These are phyloP conservation scores for Alternaria consortialis DNA, from an alignment of 2,329 filamentous ascomycete species.

Conservation along the genomic window DNA sequence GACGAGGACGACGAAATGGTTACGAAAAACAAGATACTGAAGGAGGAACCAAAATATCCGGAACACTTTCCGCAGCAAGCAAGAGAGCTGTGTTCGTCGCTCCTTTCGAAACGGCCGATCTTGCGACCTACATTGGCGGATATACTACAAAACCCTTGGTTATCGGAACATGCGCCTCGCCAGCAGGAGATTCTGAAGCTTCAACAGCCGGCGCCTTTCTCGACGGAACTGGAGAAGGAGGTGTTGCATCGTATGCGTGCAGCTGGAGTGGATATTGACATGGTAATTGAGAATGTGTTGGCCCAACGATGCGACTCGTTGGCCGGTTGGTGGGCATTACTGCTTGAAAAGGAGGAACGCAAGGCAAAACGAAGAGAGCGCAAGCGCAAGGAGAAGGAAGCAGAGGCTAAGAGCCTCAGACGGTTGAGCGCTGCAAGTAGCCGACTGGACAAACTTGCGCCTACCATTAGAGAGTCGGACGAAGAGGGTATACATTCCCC, in stretches of 20 bases:
- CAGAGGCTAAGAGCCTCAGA: constrained; percentile 79
- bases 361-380: constrained; percentile 82
- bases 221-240: constrained; percentile 86
- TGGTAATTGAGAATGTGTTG: constrained; percentile 92
- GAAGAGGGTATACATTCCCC: constrained; percentile 70
- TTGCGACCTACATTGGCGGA: constrained; percentile 83
- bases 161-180: constrained; percentile 83
- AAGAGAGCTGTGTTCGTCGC: constrained; percentile 74
- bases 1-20: constrained; percentile 93
- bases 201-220: constrained; percentile 81
- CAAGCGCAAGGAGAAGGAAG: constrained; percentile 85
- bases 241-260: constrained; percentile 91
- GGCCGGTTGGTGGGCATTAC: constrained; percentile 93
- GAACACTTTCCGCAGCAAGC: constrained; percentile 81
- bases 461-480: constrained; percentile 78
- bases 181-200: constrained; percentile 90
- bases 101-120: constrained; percentile 92
- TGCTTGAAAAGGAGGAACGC: constrained; percentile 92
- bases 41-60: constrained; percentile 85
- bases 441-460: constrained; percentile 81
- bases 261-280: constrained; percentile 92
- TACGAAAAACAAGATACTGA: constrained; percentile 85
- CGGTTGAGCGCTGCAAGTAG: constrained; percentile 90
- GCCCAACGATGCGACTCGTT: constrained; percentile 88
- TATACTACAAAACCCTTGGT: constrained; percentile 86